phyloP scores from a whole-genome alignment of 805 yeast genomes.

The Tetrapisispora namnaoensis region DNA sequence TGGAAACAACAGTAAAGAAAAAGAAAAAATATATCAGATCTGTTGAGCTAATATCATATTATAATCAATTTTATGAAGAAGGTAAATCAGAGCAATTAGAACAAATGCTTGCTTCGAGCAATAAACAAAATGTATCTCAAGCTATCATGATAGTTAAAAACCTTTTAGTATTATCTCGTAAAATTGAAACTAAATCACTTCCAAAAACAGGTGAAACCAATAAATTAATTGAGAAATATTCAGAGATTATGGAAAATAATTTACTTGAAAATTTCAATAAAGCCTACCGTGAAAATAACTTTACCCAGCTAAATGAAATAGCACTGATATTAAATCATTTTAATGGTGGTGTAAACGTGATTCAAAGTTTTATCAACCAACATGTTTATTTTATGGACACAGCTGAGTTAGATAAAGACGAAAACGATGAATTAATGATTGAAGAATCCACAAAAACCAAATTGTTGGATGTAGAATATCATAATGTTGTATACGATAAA shows the following conservation, averaged over 20 bases:
- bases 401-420: conserved; percentile 24
- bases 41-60: conserved; percentile 63
- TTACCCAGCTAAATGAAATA: conserved; percentile 61
- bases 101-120: conserved; percentile 39
- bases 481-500: conserved; percentile 40
- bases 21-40: conserved; percentile 66
- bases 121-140: conserved; percentile 40
- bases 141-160: conserved; percentile 66
- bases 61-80: conserved; percentile 55
- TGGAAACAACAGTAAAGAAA: conserved; percentile 58
- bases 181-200: conserved; percentile 47
- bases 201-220: conserved; percentile 33
- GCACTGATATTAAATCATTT: conserved; percentile 68
- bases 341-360: conserved; percentile 77
- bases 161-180: conserved; percentile 52
- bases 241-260: conserved; percentile 66
- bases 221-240: conserved; percentile 49
- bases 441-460: conserved; percentile 48
- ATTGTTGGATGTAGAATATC: conserved; percentile 49
- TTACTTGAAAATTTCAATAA: conserved; percentile 60
- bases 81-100: conserved; percentile 46
- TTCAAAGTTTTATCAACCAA: conserved; percentile 71
- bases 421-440: conserved; percentile 23
- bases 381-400: conserved; percentile 53
- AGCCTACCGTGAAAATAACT: conserved; percentile 62